A percentile compares a stretch with the other conserved stretches of the same genome.
These are phyloP conservation scores for Penstemon barbatus DNA, from an alignment of 257 asterid species.

Conservation along the genomic window DNA sequence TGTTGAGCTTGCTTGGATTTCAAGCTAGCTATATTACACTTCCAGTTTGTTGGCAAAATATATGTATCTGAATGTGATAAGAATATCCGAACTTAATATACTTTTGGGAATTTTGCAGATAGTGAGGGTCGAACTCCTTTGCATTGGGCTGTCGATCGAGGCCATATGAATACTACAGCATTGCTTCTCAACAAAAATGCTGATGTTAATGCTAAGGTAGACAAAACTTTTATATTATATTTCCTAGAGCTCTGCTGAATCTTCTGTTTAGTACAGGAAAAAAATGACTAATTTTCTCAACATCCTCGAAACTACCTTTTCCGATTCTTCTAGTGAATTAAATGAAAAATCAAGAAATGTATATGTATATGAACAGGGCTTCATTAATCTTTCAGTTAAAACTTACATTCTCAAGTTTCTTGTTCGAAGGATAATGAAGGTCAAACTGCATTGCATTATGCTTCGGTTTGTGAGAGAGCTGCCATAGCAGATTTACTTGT, in stretches of 20 bases:
- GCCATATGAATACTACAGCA: constrained; percentile 61
- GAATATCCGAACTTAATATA: constrained; percentile 19
- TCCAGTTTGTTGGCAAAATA: no score
- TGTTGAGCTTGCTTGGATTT: neutral
- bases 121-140: constrained; percentile 96
- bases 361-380: neutral
- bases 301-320: neutral
- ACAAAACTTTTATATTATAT: neutral
- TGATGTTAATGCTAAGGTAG: constrained; percentile 84
- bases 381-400: neutral
- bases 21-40: no score
- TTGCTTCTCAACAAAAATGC: constrained; percentile 74
- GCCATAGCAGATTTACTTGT: constrained; percentile 77
- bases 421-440: constrained; percentile 82
- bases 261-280: neutral
- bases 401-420: neutral
- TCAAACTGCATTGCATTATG: constrained; percentile 89
- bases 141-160: constrained; percentile 99
- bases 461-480: constrained; percentile 86
- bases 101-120: constrained; percentile 51
- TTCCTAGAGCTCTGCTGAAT: constrained; percentile 8
- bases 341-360: no score
- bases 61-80: neutral
- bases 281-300: neutral
- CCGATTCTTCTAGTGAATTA: no score